Evolutionary conservation across 345 rosid genomes (phyloP), one percentile per base, ranked within the genome.

Genomic region (Syzygium grande): DNA sequence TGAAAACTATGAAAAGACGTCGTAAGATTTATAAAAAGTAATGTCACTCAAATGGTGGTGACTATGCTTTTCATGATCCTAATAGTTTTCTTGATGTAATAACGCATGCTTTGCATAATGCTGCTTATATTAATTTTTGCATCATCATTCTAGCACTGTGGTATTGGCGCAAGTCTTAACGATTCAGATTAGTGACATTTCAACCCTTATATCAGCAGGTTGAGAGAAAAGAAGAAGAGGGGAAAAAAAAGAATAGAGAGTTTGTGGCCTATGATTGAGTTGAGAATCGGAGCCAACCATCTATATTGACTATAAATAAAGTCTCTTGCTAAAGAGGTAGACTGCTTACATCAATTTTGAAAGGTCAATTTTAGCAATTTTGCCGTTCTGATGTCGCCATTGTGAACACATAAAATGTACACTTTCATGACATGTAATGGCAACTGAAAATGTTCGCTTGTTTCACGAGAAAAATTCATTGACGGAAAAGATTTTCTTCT

Each of bases 401-500:
- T 17, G 46, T 17, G 46, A 68, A 17, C 16, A 34, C 23, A 16
- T 4, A 30, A 4, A 17, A 8, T 9, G 13, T 68, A 10, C 17
- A 34, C 12, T 46, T 7, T 1, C 4, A 34, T n/a, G 79, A 16
- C 6, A 68, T 12, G 46, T 68, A 68, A 8, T 9, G 17, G 46
- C 17, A 9, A 68, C 46, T 2, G 23, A 30, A 17, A 12, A 22
- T 9, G 23, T 9, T 68, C 34, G 79, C 79, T 38, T 9, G 11
- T 17, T 30, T 54, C 56, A 3, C 56, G n/a, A 2, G 23, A n/a
- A 54, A 53, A 54, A 54, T 16, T 17, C 6, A 19, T 19, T 17
- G 23, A 3, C 1, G 0, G 1, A 30, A 30, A 8, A 30, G 2
- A 17, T 2, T 34, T 65, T 16, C 23, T 65, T 10, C 11, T 16